These are phyloP conservation scores for Ophiocordyceps sinensis DNA, from an alignment of 2,329 filamentous ascomycete genomes.

Conservation along the genomic window DNA sequence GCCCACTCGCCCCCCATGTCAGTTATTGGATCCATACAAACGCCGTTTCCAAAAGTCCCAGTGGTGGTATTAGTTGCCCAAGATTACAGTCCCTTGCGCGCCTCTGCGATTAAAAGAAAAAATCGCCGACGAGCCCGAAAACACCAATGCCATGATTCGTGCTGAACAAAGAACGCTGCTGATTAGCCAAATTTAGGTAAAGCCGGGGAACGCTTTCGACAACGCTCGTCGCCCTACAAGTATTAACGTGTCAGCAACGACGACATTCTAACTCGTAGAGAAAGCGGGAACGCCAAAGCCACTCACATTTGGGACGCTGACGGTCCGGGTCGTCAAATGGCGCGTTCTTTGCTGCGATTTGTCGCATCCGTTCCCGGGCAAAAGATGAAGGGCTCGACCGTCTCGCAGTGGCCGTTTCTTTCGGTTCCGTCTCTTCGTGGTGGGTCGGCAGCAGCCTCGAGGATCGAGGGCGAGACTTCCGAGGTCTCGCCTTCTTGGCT, in stretches of 20 bases:
- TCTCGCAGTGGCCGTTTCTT: constrained; percentile 13
- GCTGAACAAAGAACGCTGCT: not conserved
- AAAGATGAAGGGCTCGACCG: constrained; percentile 28
- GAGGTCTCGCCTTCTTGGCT: constrained; percentile 8
- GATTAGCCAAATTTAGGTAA: constrained; percentile 10
- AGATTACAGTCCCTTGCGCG: not conserved
- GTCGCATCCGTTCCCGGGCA: constrained; percentile 27
- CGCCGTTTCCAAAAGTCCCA: not conserved
- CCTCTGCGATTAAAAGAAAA: not conserved
- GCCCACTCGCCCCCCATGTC: not conserved
- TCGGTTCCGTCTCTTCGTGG: constrained; percentile 18
- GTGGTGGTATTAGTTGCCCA: not conserved
- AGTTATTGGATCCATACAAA: not conserved
- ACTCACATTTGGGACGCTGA: constrained; percentile 24
- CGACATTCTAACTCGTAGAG: too few relatives aligned
- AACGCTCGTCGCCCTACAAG: constrained; percentile 26
- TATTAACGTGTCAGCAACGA: not conserved
- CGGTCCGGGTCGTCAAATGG: constrained; percentile 28
- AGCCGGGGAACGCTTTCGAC: constrained; percentile 28
- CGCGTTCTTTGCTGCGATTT: constrained; percentile 26
- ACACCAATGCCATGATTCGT: constrained; percentile 16
- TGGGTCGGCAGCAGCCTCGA: constrained; percentile 22
- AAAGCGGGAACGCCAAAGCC: not conserved
- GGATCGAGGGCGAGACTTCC: constrained; percentile 14
- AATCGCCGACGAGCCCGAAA: constrained; percentile 5